phyloP scores from a whole-genome alignment of 2,329 filamentous ascomycete species.

The Ploettnerulaceae sp. region DNA sequence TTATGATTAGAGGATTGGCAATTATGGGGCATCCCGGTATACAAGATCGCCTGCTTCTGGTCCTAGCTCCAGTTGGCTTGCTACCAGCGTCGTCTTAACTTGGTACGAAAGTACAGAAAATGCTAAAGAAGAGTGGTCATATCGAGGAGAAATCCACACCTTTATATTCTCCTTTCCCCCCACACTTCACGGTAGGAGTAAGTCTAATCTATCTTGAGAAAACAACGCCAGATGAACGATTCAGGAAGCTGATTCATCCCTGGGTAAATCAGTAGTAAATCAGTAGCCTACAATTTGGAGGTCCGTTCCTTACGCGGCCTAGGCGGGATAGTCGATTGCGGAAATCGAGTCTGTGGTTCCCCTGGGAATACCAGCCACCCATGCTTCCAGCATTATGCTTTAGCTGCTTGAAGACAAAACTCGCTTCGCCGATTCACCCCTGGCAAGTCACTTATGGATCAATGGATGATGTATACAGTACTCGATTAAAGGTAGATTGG shows the following conservation, averaged over 20 bases:
- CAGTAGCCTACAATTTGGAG: too few relatives aligned
- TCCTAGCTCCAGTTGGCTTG: too few relatives aligned
- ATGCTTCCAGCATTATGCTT: too few relatives aligned
- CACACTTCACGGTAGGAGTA: background rate
- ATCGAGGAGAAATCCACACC: conserved; percentile 1
- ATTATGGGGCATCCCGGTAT: conserved; percentile 3
- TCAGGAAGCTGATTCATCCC: conserved; percentile 2
- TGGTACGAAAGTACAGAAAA: conserved; percentile 6
- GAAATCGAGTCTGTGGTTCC: too few relatives aligned
- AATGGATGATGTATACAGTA: background rate
- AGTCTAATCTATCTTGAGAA: conserved; percentile 5
- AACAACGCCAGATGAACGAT: conserved; percentile 3
- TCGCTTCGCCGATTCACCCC: conserved; percentile 1
- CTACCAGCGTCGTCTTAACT: too few relatives aligned
- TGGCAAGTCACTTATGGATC: conserved; percentile 3
- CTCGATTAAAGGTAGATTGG: conserved; percentile 7
- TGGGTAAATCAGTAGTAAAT: too few relatives aligned
- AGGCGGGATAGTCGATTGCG: too few relatives aligned
- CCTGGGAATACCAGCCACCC: too few relatives aligned
- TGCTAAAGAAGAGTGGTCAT: conserved; percentile 3
- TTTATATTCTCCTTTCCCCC: conserved; percentile 7
- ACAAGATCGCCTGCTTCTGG: too few relatives aligned
- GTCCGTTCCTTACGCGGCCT: too few relatives aligned
- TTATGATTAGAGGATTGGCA: background rate
- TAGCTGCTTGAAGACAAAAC: too few relatives aligned